A percentile compares a stretch with the other conserved stretches of the same genome.
Evolutionary conservation across 306 rosid species (phyloP).

Genomic region (Canavalia gladiata): DNA sequence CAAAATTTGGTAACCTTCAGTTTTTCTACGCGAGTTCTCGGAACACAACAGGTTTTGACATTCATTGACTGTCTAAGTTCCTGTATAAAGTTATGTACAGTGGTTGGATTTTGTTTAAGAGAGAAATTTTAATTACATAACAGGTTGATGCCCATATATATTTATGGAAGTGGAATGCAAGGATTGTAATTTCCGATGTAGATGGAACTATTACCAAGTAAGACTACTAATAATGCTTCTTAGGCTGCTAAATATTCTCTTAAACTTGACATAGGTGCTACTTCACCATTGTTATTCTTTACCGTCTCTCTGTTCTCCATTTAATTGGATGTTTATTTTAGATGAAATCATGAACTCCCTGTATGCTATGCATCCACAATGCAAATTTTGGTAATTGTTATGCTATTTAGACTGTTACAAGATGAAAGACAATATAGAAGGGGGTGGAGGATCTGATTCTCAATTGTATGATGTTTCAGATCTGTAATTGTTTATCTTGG

Average conservation of each 20-base stretch:
- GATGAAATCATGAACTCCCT: constrained; percentile 35
- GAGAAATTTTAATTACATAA: constrained; percentile 46
- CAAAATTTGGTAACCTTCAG: constrained; percentile 91
- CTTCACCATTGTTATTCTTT: constrained; percentile 27
- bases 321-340: constrained; percentile 36
- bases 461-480: constrained; percentile 26
- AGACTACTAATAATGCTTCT: constrained; percentile 50
- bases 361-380: background rate
- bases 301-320: constrained; percentile 13
- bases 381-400: constrained; percentile 25
- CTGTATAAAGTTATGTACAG: constrained; percentile 9
- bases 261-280: constrained; percentile 40
- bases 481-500: constrained; percentile 27
- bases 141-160: constrained; percentile 99
- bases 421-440: background rate
- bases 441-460: constrained; percentile 27
- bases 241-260: constrained; percentile 45
- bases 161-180: constrained; percentile 97
- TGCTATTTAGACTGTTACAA: constrained; percentile 25
- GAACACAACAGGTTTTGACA: constrained; percentile 84
- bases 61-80: constrained; percentile 49
- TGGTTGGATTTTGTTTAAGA: constrained; percentile 35
- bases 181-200: constrained; percentile 95
- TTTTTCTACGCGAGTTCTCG: constrained; percentile 92
- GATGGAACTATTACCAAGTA: constrained; percentile 99